Conservation (phyloP, 1,139 yeast species). For the Suhomyces chickasaworum region DNA sequence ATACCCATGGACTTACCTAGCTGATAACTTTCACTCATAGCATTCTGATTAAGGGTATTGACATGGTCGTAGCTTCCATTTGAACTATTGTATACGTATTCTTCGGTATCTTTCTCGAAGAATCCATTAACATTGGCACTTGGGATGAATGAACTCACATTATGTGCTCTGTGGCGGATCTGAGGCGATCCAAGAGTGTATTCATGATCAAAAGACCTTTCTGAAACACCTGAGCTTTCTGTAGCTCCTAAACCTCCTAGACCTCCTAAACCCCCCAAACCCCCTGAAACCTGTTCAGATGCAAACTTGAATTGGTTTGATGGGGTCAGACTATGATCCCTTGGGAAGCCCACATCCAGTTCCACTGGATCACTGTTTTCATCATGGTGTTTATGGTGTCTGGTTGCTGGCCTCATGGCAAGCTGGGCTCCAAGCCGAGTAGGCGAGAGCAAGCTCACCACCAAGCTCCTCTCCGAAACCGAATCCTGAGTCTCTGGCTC, state of each 20-base stretch:
- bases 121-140: constrained; percentile 24
- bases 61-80: constrained; percentile 23
- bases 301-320: neutral
- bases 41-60: constrained; percentile 9
- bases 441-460: constrained; percentile 30
- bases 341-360: neutral
- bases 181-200: constrained; percentile 3
- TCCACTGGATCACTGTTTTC: neutral
- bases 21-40: constrained; percentile 16
- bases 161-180: constrained; percentile 1
- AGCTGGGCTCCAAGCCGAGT: constrained; percentile 43
- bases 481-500: neutral
- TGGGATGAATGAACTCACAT: constrained; percentile 26
- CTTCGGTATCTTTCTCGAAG: constrained; percentile 18
- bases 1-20: constrained; percentile 15
- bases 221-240: neutral
- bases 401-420: constrained; percentile 26
- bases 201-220: constrained; percentile 5
- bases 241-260: neutral
- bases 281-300: neutral
- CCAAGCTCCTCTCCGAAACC: constrained; percentile 4
- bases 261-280: neutral
- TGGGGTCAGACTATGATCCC: neutral
- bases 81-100: constrained; percentile 26
- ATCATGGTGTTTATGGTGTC: neutral